Evolutionary conservation across 75 land plant species (phyloP), one percentile per base, ranked within the genome.

Genomic region (Azolla pinnata): DNA sequence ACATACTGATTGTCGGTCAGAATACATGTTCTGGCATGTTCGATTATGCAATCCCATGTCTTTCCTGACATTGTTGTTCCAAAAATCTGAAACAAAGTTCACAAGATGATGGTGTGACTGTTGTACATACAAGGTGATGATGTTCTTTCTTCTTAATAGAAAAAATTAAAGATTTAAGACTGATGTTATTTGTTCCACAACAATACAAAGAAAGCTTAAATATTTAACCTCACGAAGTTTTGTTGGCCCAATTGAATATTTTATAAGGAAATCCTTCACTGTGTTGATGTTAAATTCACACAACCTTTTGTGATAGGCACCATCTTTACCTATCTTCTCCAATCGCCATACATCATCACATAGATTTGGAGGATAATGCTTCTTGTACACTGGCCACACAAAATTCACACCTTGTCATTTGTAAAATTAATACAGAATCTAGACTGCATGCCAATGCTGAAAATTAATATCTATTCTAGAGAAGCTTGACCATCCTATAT

Each of bases 271-370:
- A 21, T 88, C 93, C 56, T 62, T 56, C 46, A 88, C 93, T 0
- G 78, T 79, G 4, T 49, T 33, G 2, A 88, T 75, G 4, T 56
- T 33, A 1, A 33, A 0, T 0, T 18, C 17, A 9, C 34, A 56
- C 27, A 88, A 63, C 55, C 75, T 78, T 29, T 59, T 69, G 63
- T 82, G 85, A 54, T 71, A 77, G 29, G 62, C 63, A 19, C 93
- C 93, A 59, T 79, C 83, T 68, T 84, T 88, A 8, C 76, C 79
- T n/a, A 88, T 82, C 38, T 67, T 82, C 25, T 85, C 81, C 67
- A 88, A 49, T 4, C 93, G 82, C 93, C 93, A 88, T 2, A 88
- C 76, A 2, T 85, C 83, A 67, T 88, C 93, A 9, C 14, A 14
- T 56, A 85, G 47, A 30, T 64, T 56, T 52, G 93, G 93, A 16